A percentile compares a stretch with the other conserved stretches of the same genome.
Evolutionary conservation across 192 early-diverging fungal species (phyloP).

Genomic region (Podila epicladia): DNA sequence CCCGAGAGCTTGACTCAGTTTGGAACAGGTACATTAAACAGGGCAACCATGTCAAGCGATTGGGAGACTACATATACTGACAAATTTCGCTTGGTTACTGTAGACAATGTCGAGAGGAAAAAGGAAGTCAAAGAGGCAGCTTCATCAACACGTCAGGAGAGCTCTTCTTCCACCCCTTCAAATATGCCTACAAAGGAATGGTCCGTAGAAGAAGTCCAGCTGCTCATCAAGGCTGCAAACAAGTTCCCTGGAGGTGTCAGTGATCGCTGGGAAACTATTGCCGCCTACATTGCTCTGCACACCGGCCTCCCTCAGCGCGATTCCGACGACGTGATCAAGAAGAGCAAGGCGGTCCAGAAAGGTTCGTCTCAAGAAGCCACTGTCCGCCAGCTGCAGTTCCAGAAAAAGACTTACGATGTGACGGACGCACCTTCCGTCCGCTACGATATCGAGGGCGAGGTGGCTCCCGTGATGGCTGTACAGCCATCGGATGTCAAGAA

Average conservation of each 20-base stretch:
- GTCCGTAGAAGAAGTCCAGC: conserved; percentile 74
- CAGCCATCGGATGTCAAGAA: conserved; percentile 4
- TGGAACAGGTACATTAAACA: conserved; percentile 27
- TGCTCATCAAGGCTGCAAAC: conserved; percentile 84
- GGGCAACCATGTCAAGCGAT: no score
- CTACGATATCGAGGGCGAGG: conserved; percentile 54
- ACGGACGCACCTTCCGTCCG: conserved; percentile 58
- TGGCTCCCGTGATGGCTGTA: conserved; percentile 8
- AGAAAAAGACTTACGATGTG: conserved; percentile 41
- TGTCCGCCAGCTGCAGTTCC: conserved; percentile 28
- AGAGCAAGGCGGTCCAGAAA: conserved; percentile 74
- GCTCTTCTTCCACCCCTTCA: not conserved
- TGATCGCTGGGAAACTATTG: conserved; percentile 81
- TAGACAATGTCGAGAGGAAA: conserved; percentile 16
- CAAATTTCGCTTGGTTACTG: not conserved
- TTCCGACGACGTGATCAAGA: conserved; percentile 77
- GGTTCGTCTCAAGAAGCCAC: conserved; percentile 46
- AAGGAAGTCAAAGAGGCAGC: not conserved
- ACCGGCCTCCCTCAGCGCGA: conserved; percentile 65
- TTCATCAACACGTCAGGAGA: not conserved
- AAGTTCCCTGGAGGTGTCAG: conserved; percentile 83
- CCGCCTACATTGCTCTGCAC: conserved; percentile 81
- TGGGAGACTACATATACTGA: not conserved
- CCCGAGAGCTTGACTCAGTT: conserved; percentile 50
- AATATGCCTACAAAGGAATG: conserved; percentile 57